A percentile compares a stretch with the other conserved stretches of the same genome.
phyloP scores from a whole-genome alignment of 768 basidiomycete genomes.

The Auricularia cornea region DNA sequence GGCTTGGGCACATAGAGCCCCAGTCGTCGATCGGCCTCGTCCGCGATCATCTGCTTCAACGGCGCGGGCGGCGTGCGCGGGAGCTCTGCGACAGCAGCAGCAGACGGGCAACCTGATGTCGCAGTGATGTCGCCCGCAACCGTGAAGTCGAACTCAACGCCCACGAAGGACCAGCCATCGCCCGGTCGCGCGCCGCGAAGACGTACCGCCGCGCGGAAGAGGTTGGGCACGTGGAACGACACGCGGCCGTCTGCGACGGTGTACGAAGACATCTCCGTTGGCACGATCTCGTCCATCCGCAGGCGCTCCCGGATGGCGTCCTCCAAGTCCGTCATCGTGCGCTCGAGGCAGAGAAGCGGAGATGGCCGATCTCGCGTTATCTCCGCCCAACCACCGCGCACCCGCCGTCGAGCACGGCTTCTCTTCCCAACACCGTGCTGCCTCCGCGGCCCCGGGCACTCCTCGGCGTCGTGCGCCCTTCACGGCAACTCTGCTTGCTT shows the following conservation, averaged over 20 bases:
- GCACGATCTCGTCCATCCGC: conserved; percentile 69
- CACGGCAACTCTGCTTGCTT: too few relatives aligned
- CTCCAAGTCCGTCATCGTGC: conserved; percentile 65
- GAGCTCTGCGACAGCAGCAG: conserved; percentile 54
- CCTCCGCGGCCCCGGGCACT: too few relatives aligned
- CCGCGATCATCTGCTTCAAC: conserved; percentile 57
- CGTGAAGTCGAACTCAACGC: conserved; percentile 64
- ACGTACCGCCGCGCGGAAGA: conserved; percentile 69
- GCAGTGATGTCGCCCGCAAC: conserved; percentile 68
- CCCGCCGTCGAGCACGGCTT: too few relatives aligned
- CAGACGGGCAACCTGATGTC: conserved; percentile 47
- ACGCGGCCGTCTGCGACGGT: conserved; percentile 65
- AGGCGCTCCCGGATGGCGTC: conserved; percentile 71
- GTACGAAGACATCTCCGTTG: conserved; percentile 56
- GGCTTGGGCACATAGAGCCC: conserved; percentile 51
- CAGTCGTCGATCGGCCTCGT: conserved; percentile 64
- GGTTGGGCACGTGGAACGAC: conserved; percentile 59
- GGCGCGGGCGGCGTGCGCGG: conserved; percentile 57
- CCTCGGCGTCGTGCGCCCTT: too few relatives aligned
- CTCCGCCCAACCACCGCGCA: too few relatives aligned
- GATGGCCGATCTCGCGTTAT: too few relatives aligned
- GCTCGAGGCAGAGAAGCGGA: too few relatives aligned
- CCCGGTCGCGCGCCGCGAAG: conserved; percentile 58
- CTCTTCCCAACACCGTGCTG: too few relatives aligned
- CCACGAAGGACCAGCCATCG: conserved; percentile 82